Conservation (phyloP, 164 flowering plant species). For the Echeveria elegans region DNA sequence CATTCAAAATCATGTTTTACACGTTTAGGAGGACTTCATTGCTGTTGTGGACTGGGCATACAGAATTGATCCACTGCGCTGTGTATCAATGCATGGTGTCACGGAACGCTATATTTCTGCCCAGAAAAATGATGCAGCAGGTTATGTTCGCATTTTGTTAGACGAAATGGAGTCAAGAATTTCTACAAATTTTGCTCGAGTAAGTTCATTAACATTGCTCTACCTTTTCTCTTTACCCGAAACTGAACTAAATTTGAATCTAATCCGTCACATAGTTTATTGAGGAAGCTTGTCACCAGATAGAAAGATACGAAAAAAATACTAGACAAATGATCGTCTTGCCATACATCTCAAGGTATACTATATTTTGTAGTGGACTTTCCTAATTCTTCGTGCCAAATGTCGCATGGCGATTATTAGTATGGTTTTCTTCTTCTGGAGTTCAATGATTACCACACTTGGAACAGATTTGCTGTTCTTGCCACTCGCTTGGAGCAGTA, state of each 20-base stretch:
- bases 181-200: conserved; percentile 69
- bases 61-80: conserved; percentile 93
- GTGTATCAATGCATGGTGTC: conserved; percentile 99
- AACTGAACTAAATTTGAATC: conserved; percentile 1
- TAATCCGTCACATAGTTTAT: conserved; percentile 59
- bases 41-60: conserved; percentile 99
- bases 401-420: not conserved
- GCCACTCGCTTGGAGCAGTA: conserved; percentile 99
- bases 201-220: conserved; percentile 21
- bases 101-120: conserved; percentile 92
- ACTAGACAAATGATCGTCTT: conserved; percentile 78
- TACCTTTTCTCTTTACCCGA: not conserved
- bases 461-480: conserved; percentile 73
- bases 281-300: conserved; percentile 96
- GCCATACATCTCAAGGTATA: conserved; percentile 77
- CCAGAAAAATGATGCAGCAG: conserved; percentile 99
- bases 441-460: not conserved
- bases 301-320: conserved; percentile 86
- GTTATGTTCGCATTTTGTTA: conserved; percentile 89
- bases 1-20: not conserved
- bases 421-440: not conserved
- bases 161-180: conserved; percentile 88
- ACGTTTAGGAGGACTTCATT: conserved; percentile 78
- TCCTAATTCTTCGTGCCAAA: not conserved
- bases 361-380: not conserved